These are phyloP conservation scores for Candida verbasci DNA, from an alignment of 805 yeast species.

Conservation along the genomic window DNA sequence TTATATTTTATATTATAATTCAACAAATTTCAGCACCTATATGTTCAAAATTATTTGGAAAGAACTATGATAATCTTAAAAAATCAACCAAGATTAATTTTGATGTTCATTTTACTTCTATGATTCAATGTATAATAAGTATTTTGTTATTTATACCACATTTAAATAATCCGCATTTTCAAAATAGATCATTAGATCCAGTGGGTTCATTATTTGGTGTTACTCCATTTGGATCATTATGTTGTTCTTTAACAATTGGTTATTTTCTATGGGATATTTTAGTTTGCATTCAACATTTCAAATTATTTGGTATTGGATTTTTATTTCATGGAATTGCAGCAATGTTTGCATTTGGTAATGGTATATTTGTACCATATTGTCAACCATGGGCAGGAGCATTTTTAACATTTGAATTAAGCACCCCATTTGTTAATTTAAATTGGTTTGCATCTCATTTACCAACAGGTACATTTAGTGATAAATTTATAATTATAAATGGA, in stretches of 20 bases:
- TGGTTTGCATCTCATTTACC: slow-evolving; percentile 87
- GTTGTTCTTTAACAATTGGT: slow-evolving; percentile 69
- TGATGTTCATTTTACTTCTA: slow-evolving; percentile 86
- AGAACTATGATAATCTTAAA: slow-evolving; percentile 45
- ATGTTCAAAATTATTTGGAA: slow-evolving; percentile 47
- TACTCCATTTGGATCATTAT: slow-evolving; percentile 73
- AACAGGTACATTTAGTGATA: slow-evolving; percentile 54
- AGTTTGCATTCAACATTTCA: slow-evolving; percentile 60
- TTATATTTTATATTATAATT: slow-evolving; percentile 54
- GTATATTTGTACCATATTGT: slow-evolving; percentile 65
- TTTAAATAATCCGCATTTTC: slow-evolving; percentile 51
- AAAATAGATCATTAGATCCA: slow-evolving; percentile 39
- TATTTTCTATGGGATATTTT: slow-evolving; percentile 88
- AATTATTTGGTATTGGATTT: slow-evolving; percentile 77
- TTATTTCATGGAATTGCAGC: slow-evolving; percentile 83
- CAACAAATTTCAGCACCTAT: slow-evolving; percentile 51
- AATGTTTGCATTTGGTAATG: slow-evolving; percentile 59
- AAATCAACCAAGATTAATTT: slow-evolving; percentile 60
- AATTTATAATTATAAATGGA: slow-evolving; percentile 63
- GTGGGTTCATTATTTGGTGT: slow-evolving; percentile 49
- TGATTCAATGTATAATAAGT: slow-evolving; percentile 75
- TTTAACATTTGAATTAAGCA: slow-evolving; percentile 79
- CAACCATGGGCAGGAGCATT: slow-evolving; percentile 81
- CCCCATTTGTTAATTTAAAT: slow-evolving; percentile 92
- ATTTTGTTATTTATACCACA: slow-evolving; percentile 58